Percentiles rank a stretch among this genome's conserved stretches.
Evolutionary conservation across 225 moss, liverwort and hornwort genomes (phyloP).

Genomic region (Ulota crispa): DNA sequence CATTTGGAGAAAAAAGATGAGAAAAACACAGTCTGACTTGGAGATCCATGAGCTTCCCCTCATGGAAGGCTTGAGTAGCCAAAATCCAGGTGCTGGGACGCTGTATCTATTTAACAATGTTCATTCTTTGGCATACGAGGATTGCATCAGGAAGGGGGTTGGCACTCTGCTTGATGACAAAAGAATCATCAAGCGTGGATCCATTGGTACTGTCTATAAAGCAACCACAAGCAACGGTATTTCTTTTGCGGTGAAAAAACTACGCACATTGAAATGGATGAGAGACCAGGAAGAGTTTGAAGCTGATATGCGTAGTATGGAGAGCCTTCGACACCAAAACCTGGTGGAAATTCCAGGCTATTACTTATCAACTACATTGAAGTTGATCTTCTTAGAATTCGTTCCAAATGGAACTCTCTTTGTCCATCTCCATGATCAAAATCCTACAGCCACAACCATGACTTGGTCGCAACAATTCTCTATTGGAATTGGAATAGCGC

Average conservation of each 20-base stretch:
- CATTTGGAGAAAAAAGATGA: constrained; percentile 32
- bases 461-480: constrained; percentile 58
- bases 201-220: constrained; percentile 67
- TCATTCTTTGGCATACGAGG: constrained; percentile 55
- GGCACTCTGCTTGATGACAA: constrained; percentile 64
- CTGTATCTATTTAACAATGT: constrained; percentile 60
- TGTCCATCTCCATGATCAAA: constrained; percentile 50
- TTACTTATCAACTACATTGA: constrained; percentile 71
- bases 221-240: constrained; percentile 56
- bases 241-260: constrained; percentile 71
- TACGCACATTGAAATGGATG: constrained; percentile 58
- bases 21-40: constrained; percentile 32
- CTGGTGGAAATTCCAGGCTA: constrained; percentile 78
- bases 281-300: constrained; percentile 73
- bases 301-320: constrained; percentile 65
- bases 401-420: constrained; percentile 67
- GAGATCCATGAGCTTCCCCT: constrained; percentile 29
- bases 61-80: constrained; percentile 51
- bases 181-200: constrained; percentile 60
- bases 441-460: constrained; percentile 26
- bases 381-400: constrained; percentile 70
- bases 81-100: constrained; percentile 58
- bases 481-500: constrained; percentile 77
- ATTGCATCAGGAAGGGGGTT: constrained; percentile 59
- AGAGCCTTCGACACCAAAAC: constrained; percentile 60